Base-by-base conservation (phyloP, 371 early-diverging fungal species). In the Mucor saturninus region DNA sequence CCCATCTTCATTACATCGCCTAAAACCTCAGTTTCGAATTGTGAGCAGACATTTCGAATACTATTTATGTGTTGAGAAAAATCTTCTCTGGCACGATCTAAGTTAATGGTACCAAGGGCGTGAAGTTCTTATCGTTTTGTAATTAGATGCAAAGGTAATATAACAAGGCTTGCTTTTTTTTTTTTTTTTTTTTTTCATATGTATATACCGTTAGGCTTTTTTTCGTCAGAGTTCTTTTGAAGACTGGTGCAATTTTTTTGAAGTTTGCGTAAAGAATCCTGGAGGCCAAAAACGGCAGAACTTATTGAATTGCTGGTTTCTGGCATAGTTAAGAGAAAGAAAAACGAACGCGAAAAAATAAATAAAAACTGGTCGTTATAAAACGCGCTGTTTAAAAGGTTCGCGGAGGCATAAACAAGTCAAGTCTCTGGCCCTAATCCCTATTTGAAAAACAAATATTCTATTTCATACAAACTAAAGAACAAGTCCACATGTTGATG, bases 1-100 rank as follows among this genome's bases (percentile, higher is more conserved):
- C 86, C 83, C 63, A 81, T 77, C 45, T 80, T 84, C 61, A 83
- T 75, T 7, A 84, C 83, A 66, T 86, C 85, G n/a, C 83, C 81
- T 21, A 86, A 60, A 0, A 84, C 85, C 61, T 84, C 85, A 7
- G 80, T 80, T 51, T 84, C 85, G 52, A 86, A 86, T 42, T 84
- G 83, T 9, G 83, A 78, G 39, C 86, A 84, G 15, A 83, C 74
- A 14, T 83, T 74, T 29, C 86, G 83, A 48, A 86, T 82, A 3
- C 71, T 68, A 11, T 80, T 78, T 45, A 84, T 83, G 46, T 78
- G 75, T 38, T 81, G 72, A 39, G 75, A 67, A 61, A 81, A 86
- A 21, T 86, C 80, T 52, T 76, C 67, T 11, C 84, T 80, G 31
- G 68, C 67, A 39, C 71, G 69, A 31, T 81, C 80, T 0, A 86